A percentile compares a stretch with the other conserved stretches of the same genome.
These are phyloP conservation scores for Colletotrichum trifolii DNA, from an alignment of 2,329 filamentous ascomycete genomes.

Conservation along the genomic window DNA sequence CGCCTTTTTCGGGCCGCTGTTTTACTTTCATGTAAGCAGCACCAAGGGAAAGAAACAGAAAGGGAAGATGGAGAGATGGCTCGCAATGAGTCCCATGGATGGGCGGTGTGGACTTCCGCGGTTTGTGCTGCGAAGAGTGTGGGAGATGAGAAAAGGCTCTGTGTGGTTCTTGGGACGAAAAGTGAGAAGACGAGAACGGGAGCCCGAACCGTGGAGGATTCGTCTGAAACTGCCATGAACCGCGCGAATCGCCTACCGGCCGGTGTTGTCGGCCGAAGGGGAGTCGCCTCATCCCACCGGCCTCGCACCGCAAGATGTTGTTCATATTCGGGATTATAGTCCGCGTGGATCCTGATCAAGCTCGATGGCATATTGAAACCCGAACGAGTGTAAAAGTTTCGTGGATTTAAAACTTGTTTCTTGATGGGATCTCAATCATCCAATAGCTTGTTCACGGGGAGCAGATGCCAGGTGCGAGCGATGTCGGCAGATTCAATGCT, in stretches of 20 bases:
- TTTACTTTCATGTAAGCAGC: slow-evolving; percentile 23
- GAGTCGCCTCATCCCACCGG: neutral
- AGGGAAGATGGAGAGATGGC: neutral
- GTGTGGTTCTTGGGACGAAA: slow-evolving; percentile 9
- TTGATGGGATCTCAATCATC: too few species aligned
- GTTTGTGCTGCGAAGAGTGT: slow-evolving; percentile 20
- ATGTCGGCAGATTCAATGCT: too few species aligned
- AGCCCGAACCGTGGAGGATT: neutral
- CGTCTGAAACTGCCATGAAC: neutral
- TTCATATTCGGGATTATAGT: neutral
- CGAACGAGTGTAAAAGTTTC: too few species aligned
- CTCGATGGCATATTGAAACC: too few species aligned
- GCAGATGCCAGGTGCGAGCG: too few species aligned
- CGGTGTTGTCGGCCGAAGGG: neutral
- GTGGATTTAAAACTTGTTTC: too few species aligned
- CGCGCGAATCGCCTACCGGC: neutral
- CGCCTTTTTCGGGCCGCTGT: slow-evolving; percentile 4
- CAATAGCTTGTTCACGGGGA: too few species aligned
- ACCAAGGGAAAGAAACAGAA: neutral
- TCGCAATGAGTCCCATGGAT: slow-evolving; percentile 2
- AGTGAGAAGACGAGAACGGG: slow-evolving; percentile 1
- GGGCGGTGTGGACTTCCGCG: neutral
- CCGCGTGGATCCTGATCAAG: too few species aligned
- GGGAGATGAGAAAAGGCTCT: slow-evolving; percentile 20
- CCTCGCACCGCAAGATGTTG: too few species aligned